A percentile compares a stretch with the other conserved stretches of the same genome.
These are phyloP conservation scores for Penicillium concentricum DNA, from an alignment of 2,329 filamentous ascomycete species.

Conservation along the genomic window DNA sequence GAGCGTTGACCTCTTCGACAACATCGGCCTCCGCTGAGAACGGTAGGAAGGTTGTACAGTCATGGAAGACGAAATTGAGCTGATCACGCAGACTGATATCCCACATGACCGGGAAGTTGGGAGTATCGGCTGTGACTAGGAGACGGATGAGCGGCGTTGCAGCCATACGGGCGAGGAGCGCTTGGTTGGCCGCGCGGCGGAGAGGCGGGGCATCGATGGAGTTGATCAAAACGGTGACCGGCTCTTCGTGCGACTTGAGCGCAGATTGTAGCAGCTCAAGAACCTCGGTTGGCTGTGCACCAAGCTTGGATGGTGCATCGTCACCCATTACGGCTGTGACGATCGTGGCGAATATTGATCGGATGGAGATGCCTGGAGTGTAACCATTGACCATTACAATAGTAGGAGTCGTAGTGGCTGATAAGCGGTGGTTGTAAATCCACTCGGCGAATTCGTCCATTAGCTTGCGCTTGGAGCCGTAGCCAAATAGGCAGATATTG, in stretches of 20 bases:
- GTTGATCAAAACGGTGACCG: constrained; percentile 73
- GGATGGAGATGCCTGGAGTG: constrained; percentile 45
- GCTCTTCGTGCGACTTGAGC: constrained; percentile 50
- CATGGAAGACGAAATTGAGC: constrained; percentile 87
- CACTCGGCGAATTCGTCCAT: constrained; percentile 73
- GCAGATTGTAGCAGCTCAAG: constrained; percentile 64
- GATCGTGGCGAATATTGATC: constrained; percentile 57
- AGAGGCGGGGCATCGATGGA: constrained; percentile 80
- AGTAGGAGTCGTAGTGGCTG: constrained; percentile 44
- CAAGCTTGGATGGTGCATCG: constrained; percentile 50
- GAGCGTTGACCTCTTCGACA: constrained; percentile 84
- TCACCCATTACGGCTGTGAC: constrained; percentile 58
- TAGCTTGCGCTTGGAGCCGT: constrained; percentile 80
- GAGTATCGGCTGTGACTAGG: constrained; percentile 80
- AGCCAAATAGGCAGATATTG: constrained; percentile 87
- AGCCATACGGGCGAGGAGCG: constrained; percentile 73
- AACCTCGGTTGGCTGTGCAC: constrained; percentile 67
- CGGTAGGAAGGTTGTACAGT: constrained; percentile 83
- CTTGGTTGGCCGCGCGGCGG: constrained; percentile 67
- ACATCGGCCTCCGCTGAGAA: constrained; percentile 74
- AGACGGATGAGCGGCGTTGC: constrained; percentile 70
- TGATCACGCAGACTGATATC: constrained; percentile 79
- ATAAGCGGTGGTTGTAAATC: constrained; percentile 51
- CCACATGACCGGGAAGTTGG: constrained; percentile 85
- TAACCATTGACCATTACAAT: constrained; percentile 91